Percentiles rank a stretch among this genome's conserved stretches.
These are phyloP conservation scores for Venturia effusa DNA, from an alignment of 2,329 filamentous ascomycete genomes.

Conservation along the genomic window DNA sequence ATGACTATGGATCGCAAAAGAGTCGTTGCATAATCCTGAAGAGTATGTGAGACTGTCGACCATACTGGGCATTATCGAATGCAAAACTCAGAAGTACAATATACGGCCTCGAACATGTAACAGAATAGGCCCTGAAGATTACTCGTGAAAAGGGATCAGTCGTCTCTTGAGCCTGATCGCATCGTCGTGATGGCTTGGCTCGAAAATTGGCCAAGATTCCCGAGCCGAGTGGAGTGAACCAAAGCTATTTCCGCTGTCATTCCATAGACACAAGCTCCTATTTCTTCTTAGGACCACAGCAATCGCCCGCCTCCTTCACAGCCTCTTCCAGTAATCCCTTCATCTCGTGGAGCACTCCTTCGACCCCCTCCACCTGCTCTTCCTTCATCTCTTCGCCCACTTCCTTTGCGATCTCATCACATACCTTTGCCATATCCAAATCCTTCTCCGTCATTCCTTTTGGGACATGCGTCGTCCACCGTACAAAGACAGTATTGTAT, in stretches of 20 bases:
- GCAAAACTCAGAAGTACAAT: too few relatives aligned
- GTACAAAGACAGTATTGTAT: constrained; percentile 11
- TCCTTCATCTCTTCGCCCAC: constrained; percentile 7
- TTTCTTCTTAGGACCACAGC: constrained; percentile 12
- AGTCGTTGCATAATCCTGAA: too few relatives aligned
- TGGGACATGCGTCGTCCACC: constrained; percentile 13
- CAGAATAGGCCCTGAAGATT: neutral
- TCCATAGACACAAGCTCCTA: neutral
- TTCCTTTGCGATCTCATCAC: constrained; percentile 9
- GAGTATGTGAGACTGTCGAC: too few relatives aligned
- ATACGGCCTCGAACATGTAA: too few relatives aligned
- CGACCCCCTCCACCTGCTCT: neutral
- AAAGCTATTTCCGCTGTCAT: neutral
- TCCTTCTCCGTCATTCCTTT: constrained; percentile 11
- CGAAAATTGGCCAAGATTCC: too few relatives aligned
- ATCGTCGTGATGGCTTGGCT: too few relatives aligned
- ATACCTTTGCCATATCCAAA: constrained; percentile 10
- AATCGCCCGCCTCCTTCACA: constrained; percentile 9
- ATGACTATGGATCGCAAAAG: too few relatives aligned
- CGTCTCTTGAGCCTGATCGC: too few relatives aligned
- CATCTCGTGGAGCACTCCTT: neutral
- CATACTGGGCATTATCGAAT: too few relatives aligned
- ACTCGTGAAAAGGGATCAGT: neutral
- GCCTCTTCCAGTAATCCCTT: constrained; percentile 1
- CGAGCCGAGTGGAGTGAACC: too few relatives aligned